Evolutionary conservation across 2,329 filamentous ascomycete genomes (phyloP), one percentile per base, ranked within the genome.

Genomic region (Eutypella sp.): DNA sequence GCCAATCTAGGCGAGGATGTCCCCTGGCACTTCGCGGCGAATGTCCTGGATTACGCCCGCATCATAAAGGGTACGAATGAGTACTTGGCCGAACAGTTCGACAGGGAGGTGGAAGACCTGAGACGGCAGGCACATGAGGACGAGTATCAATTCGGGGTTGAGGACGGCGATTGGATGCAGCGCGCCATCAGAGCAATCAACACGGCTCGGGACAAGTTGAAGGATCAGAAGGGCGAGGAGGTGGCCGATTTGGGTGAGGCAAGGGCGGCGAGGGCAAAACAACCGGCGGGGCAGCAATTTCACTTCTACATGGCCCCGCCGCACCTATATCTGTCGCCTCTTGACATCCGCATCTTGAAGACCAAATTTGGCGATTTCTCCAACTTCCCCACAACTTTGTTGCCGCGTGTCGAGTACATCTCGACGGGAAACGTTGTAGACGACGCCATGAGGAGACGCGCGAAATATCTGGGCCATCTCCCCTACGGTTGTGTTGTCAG

Each of bases 11-110:
- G 79, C 8, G 83, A 92, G 42, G 86, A 91, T 58, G 81, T 97
- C 29, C 93, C 93, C 0, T 99, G 93, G 93, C 89, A 95, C 64
- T 90, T 93, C 67, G 89, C 89, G 5, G 90, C 89, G 9, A 95
- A 96, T 58, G 90, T 96, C 29, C 78, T 95, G 62, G 93, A 99
- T 63, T 99, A 96, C 66, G 89, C 91, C 15, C 82, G 91, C 33
- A 85, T 97, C 45, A 96, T 99, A 88, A 95, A 92, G 63, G 93
- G 91, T 6, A 92, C 89, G 4, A 82, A 87, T 57, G 83, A 87
- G 27, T 99, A 99, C 62, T 92, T 99, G 85, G 63, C 73, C 11
- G 75, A 81, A 44, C 87, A 97, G 61, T 92, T 85, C 56, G 82
- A 95, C 51, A 71, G 79, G 31, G 92, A 97, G 62, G 83, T 96